These are phyloP conservation scores for Vigna mungo DNA, from an alignment of 306 rosid genomes.

Conservation along the genomic window DNA sequence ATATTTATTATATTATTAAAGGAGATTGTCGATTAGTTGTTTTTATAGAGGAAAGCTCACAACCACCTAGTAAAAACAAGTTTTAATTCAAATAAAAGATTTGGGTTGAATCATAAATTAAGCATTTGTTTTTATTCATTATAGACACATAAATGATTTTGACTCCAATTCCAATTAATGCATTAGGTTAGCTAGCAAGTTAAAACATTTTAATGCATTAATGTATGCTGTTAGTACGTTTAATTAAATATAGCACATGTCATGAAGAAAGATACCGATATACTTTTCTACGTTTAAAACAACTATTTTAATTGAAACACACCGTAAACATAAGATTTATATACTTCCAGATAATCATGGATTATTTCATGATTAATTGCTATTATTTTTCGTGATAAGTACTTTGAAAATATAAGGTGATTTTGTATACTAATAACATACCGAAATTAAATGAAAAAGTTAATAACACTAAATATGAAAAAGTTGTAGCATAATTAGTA, in stretches of 20 bases:
- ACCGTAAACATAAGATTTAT: background rate
- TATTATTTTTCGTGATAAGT: too few species aligned
- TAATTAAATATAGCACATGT: background rate
- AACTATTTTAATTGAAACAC: background rate
- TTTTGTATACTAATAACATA: too few species aligned
- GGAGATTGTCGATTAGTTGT: too few species aligned
- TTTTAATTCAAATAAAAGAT: constrained; percentile 29
- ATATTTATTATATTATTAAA: too few species aligned
- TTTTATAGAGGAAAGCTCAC: background rate
- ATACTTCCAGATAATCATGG: too few species aligned
- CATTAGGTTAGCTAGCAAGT: constrained; percentile 31
- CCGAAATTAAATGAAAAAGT: too few species aligned
- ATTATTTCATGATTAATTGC: too few species aligned
- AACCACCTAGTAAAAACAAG: background rate
- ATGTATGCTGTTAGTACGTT: background rate
- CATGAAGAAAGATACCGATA: too few species aligned
- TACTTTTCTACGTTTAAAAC: background rate
- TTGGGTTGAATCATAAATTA: constrained; percentile 21
- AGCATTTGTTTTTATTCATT: background rate
- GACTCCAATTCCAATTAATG: constrained; percentile 35
- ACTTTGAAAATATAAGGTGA: too few species aligned
- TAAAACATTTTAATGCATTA: constrained; percentile 19
- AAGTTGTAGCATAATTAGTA: too few species aligned
- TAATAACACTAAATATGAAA: too few species aligned
- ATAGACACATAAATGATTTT: background rate